These are phyloP conservation scores for Argentina anserina DNA, from an alignment of 306 rosid genomes.

Conservation along the genomic window DNA sequence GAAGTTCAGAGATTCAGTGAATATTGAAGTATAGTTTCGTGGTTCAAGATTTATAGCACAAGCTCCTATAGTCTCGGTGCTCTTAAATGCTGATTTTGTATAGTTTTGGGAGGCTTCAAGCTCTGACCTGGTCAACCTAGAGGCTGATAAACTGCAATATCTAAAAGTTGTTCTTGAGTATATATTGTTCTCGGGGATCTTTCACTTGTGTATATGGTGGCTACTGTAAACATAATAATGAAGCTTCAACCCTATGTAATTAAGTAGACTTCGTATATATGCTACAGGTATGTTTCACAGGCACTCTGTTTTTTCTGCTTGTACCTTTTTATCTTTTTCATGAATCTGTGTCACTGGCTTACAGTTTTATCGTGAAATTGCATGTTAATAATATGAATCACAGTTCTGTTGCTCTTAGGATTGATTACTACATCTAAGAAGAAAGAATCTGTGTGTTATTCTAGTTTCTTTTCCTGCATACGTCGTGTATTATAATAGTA, in stretches of 20 bases:
- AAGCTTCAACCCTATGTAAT: constrained; percentile 18
- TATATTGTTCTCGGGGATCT: constrained; percentile 5
- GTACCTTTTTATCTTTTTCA: neutral
- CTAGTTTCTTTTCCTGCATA: neutral
- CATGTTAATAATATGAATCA: neutral
- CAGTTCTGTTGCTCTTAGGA: neutral
- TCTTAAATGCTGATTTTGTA: constrained; percentile 43
- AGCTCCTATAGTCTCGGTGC: constrained; percentile 36
- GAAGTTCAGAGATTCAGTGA: constrained; percentile 6
- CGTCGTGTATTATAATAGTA: neutral
- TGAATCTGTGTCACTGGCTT: neutral
- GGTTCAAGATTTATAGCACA: constrained; percentile 10
- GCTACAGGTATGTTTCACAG: constrained; percentile 9
- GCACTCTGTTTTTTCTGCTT: neutral
- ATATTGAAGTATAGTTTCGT: constrained; percentile 13
- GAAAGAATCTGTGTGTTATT: neutral
- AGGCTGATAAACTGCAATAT: constrained; percentile 15
- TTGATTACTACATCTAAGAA: neutral
- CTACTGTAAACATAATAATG: constrained; percentile 16
- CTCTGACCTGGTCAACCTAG: constrained; percentile 17
- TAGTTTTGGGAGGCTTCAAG: constrained; percentile 24
- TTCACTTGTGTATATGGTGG: constrained; percentile 11
- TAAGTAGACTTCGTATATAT: constrained; percentile 7
- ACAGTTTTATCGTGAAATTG: neutral
- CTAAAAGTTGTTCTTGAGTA: constrained; percentile 8